Evolutionary conservation across 2,329 filamentous ascomycete species (phyloP).

Genomic region (Colletotrichum sublineola): DNA sequence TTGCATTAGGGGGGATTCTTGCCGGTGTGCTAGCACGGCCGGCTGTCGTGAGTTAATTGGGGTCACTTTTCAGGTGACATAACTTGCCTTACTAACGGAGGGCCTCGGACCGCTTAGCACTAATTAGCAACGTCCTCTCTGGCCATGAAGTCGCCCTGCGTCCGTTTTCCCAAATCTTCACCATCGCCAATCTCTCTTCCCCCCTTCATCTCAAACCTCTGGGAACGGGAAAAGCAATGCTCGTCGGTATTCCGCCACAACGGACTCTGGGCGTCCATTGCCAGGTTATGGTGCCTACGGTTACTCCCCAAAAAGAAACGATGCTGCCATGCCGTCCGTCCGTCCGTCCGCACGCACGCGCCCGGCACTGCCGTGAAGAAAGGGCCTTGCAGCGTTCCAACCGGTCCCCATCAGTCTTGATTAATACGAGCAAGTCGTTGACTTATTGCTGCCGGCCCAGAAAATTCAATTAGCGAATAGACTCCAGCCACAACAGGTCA

Average conservation of each 20-base stretch:
- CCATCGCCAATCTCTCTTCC: background rate
- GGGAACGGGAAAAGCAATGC: constrained; percentile 13
- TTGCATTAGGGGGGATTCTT: background rate
- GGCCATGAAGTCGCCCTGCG: constrained; percentile 18
- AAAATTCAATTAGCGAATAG: constrained; percentile 1
- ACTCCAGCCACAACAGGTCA: constrained; percentile 3
- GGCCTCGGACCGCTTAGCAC: background rate
- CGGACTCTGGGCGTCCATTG: background rate
- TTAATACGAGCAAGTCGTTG: constrained; percentile 31
- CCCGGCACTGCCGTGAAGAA: constrained; percentile 25
- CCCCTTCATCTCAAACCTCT: constrained; percentile 2
- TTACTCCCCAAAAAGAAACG: constrained; percentile 16
- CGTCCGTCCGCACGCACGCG: background rate
- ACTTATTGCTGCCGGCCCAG: background rate
- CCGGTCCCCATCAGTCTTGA: constrained; percentile 32
- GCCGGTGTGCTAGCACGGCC: background rate
- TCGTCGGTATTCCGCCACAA: constrained; percentile 2
- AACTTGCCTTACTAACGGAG: background rate
- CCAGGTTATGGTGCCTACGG: background rate
- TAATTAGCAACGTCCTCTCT: constrained; percentile 21
- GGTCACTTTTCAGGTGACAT: constrained; percentile 15
- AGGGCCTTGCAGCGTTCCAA: constrained; percentile 32
- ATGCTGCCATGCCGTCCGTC: background rate
- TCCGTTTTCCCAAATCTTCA: constrained; percentile 24
- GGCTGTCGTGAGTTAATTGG: constrained; percentile 24